Evolutionary conservation across 768 basidiomycete species (phyloP), one percentile per base, ranked within the genome.

Genomic region (Naganishia vaughanmartiniae): DNA sequence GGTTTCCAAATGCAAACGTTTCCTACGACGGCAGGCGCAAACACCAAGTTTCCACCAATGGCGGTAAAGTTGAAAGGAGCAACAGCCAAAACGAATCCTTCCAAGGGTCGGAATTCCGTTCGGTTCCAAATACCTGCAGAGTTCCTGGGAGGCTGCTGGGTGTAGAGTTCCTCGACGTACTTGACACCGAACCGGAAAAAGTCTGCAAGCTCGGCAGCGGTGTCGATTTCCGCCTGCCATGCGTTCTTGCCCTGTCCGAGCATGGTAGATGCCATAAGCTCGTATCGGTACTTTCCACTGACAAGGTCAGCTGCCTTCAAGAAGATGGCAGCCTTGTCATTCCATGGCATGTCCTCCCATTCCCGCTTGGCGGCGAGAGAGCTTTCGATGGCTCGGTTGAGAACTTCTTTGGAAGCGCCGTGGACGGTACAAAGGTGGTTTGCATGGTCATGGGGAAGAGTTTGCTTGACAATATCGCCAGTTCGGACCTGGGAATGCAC

Each of bases 191-290:
- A 99, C 63, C 96, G 87, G 83, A 97, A 87, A 85, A 99, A 99
- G 82, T 99, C 96, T 42, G 86, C 81, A 68, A 97, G 84, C 93
- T 99, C 96, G 4, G 96, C 95, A 21, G 93, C 96, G 67, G 96
- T 92, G 81, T 99, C 96, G 73, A 99, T 98, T 85, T 99, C 96
- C 19, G 96, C 96, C 83, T 99, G 96, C 96, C 96, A 99, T 19
- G 86, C 89, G 80, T 97, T 99, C 87, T 99, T 99, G 51, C 96
- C 96, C 83, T 99, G 96, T 19, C 96, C 96, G 56, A 99, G 85
- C 83, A 99, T 96, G 54, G 95, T 98, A 48, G 95, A 93, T 51
- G 96, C 96, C 83, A 97, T 85, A 56, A 99, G 84, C 83, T 89
- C 89, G 84, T 94, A 95, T 73, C 96, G 86, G 81, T 97, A 96